phyloP scores from a whole-genome alignment of 2,329 filamentous ascomycete species.

The Curvularia sp. region DNA sequence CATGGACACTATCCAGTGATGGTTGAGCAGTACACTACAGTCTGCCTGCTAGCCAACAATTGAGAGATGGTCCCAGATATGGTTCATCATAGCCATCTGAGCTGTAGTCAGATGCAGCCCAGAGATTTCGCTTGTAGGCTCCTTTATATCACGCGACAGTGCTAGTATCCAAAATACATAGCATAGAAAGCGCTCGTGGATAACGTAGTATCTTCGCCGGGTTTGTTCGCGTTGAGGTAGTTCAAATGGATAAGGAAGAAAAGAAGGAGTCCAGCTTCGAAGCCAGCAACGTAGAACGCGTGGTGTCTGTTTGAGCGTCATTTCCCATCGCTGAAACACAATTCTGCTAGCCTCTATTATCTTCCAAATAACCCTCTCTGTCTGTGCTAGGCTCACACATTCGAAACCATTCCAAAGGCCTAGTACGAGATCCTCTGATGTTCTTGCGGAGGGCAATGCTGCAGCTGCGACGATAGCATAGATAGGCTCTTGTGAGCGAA shows the following conservation, averaged over 20 bases:
- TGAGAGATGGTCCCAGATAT: slow-evolving; percentile 14
- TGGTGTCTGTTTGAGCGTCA: slow-evolving; percentile 13
- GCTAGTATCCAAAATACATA: background rate
- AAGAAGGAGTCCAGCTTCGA: slow-evolving; percentile 16
- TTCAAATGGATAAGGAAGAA: slow-evolving; percentile 15
- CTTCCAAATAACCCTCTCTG: slow-evolving; percentile 18
- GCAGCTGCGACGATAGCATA: slow-evolving; percentile 14
- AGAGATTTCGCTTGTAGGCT: slow-evolving; percentile 1
- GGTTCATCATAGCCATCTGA: slow-evolving; percentile 17
- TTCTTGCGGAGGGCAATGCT: slow-evolving; percentile 3
- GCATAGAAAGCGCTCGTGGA: background rate
- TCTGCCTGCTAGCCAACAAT: slow-evolving; percentile 8
- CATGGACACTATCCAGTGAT: slow-evolving; percentile 5
- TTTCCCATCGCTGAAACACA: slow-evolving; percentile 13
- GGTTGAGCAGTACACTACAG: slow-evolving; percentile 7
- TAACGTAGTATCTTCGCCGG: background rate
- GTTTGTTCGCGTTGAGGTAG: slow-evolving; percentile 18
- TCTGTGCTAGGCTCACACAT: background rate
- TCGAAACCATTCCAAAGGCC: slow-evolving; percentile 3
- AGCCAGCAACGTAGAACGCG: slow-evolving; percentile 10
- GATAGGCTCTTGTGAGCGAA: slow-evolving; percentile 17
- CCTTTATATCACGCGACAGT: background rate
- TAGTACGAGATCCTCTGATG: slow-evolving; percentile 3
- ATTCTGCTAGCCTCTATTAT: slow-evolving; percentile 17
- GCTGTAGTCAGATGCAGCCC: slow-evolving; percentile 14